Conservation (phyloP, 2,329 filamentous ascomycete species). For the Fusarium tjaetaba region DNA sequence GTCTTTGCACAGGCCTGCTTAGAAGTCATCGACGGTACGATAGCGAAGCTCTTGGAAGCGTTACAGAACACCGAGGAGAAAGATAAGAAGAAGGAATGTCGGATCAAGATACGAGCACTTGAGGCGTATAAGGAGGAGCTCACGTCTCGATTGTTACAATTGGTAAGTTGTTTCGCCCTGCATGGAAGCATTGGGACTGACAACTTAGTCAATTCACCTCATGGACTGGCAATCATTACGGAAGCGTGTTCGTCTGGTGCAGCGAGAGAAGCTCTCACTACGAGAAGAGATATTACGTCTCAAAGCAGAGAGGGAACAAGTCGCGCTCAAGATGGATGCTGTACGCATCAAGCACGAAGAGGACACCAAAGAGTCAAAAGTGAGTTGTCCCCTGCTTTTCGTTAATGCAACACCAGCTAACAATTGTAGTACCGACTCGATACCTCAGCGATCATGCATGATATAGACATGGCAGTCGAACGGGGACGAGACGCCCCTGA, state of each 20-base stretch:
- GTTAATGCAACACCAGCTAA: neutral
- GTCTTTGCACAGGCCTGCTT: slow-evolving; percentile 70
- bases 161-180: slow-evolving; percentile 55
- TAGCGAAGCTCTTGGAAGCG: slow-evolving; percentile 59
- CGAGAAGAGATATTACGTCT: slow-evolving; percentile 70
- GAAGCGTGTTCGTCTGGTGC: slow-evolving; percentile 65
- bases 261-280: slow-evolving; percentile 65
- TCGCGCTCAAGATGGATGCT: slow-evolving; percentile 70
- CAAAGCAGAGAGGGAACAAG: slow-evolving; percentile 68
- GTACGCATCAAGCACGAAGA: slow-evolving; percentile 68
- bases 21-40: slow-evolving; percentile 64
- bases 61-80: slow-evolving; percentile 52
- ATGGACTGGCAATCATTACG: slow-evolving; percentile 67
- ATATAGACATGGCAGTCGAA: slow-evolving; percentile 68
- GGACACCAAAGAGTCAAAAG: slow-evolving; percentile 62
- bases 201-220: slow-evolving; percentile 64
- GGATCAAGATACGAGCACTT: slow-evolving; percentile 65
- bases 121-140: slow-evolving; percentile 69
- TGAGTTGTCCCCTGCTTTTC: slow-evolving; percentile 44
- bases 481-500: slow-evolving; percentile 61
- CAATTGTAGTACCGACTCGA: slow-evolving; percentile 55
- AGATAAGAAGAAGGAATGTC: slow-evolving; percentile 62
- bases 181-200: slow-evolving; percentile 5
- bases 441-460: slow-evolving; percentile 68
- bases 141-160: slow-evolving; percentile 64